Evolutionary conservation across 768 basidiomycete species (phyloP), one percentile per base, ranked within the genome.

Genomic region (Suillus cothurnatus): DNA sequence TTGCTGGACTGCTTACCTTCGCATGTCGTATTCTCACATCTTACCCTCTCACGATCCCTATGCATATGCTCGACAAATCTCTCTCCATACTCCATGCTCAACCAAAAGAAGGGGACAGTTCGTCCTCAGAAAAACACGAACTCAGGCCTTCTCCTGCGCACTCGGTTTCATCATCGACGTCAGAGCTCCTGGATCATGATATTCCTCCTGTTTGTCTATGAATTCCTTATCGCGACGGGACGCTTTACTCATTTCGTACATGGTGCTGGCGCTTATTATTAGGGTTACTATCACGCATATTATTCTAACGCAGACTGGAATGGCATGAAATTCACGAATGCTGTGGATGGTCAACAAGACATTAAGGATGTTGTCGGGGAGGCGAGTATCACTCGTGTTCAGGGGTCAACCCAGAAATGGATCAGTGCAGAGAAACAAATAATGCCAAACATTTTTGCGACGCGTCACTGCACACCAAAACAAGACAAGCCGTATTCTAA

Each of bases 381-480:
- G n/a, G 36, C 36, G 12, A 34, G 45, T 21, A 34, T 21, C 34
- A n/a, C 31, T 38, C 63, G 17, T 12, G 19, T 36, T 71, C 71
- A 76, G 70, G 74, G 62, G 70, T 28, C 23, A 70, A 61, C 63
- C 67, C 63, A 71, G 61, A 65, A 69, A 68, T 68, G 71, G 55
- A 65, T 38, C 36, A 61, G 62, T 32, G 47, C 65, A 39, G 38
- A 26, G 17, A 52, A 52, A 36, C 74, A 77, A 77, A 83, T 68
- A 85, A 63, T 34, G 19, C 71, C 71, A 81, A 85, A 86, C 71
- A 85, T 78, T 70, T 78, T 78, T 81, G 81, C 81, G 86, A 88
- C 88, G 88, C 88, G 87, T 88, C 86, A 88, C 63, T 77, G 70
- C 68, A 72, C 63, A 64, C 61, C 59, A 66, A 65, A 66, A 39